Evolutionary conservation across 2,329 filamentous ascomycete genomes (phyloP).

Genomic region (Venturiaceae sp.): DNA sequence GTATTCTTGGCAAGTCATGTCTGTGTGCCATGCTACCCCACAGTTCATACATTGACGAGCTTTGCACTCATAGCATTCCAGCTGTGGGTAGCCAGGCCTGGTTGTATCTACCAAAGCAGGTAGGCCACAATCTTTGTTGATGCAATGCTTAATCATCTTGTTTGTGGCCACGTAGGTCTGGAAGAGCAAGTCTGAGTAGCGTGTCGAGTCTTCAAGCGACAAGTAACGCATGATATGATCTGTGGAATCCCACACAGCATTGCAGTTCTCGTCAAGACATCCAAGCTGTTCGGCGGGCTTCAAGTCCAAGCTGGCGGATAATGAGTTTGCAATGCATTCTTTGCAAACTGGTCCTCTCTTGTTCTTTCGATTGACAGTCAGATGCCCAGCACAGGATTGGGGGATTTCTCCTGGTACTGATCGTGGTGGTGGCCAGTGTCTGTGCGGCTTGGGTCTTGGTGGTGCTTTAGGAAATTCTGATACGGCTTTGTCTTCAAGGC

Average conservation of each 20-base stretch:
- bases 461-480: conserved; percentile 1
- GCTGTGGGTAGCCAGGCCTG: background rate
- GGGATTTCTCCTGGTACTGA: background rate
- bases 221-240: background rate
- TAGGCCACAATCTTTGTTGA: background rate
- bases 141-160: background rate
- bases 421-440: background rate
- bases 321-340: conserved; percentile 1
- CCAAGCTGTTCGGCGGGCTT: background rate
- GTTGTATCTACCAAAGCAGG: background rate
- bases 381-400: background rate
- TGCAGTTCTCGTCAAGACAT: conserved; percentile 6
- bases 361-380: background rate
- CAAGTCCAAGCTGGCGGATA: background rate
- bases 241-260: background rate
- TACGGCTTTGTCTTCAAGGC: background rate
- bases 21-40: conserved; percentile 2
- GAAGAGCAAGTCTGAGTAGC: conserved; percentile 4
- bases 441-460: background rate
- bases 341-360: conserved; percentile 3
- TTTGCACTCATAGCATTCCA: conserved; percentile 3
- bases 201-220: background rate
- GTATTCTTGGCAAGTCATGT: conserved; percentile 6
- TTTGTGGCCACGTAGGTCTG: background rate
- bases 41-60: conserved; percentile 4